Base-by-base conservation (phyloP, 305 asterid species). In the Fraxinus albicans region DNA sequence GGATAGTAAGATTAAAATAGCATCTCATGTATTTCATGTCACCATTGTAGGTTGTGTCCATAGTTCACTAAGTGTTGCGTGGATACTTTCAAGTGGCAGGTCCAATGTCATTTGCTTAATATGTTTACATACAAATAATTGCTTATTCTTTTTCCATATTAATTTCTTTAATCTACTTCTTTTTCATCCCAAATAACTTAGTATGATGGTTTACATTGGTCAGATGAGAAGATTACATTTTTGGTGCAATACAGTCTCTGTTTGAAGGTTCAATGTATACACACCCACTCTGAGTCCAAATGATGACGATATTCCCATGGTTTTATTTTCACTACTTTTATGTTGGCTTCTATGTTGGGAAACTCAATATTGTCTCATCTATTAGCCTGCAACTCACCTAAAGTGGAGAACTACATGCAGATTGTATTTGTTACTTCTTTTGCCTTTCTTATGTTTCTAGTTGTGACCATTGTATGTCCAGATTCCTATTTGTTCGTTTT, bases 261-360 rank as follows among this genome's bases (percentile, higher is more conserved):
- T 96, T 96, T 84, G 98, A 96, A 91, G 99, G 99, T 83, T 96
- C 99, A 1, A 94, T 96, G 99, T 96, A 96, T 77, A 96, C 98
- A n/a, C 99, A 27, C 99, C 98, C 73, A 98, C 99, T 72, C 89
- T 96, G 81, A 96, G 99, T 88, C 98, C 99, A 79, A 96, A 94
- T 78, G 95, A 92, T 58, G 99, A 96, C 88, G 98, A 93, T 0
- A 96, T 96, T 84, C 99, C 99, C 82, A 95, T 80, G 99, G 99
- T 80, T 92, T 95, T 81, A 92, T 94, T 77, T 96, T 96, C 86
- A 97, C 99, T 17, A 96, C 97, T 83, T 96, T 94, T 87, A 96
- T 96, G 98, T 81, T 96, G 91, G 95, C 96, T 77, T 96, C 99
- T 77, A 96, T 96, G 99, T 86, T 96, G 88, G 99, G 99, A 85